A percentile compares a stretch with the other conserved stretches of the same genome.
phyloP scores from a whole-genome alignment of 805 yeast genomes.

The Zygotorulaspora danielsina region DNA sequence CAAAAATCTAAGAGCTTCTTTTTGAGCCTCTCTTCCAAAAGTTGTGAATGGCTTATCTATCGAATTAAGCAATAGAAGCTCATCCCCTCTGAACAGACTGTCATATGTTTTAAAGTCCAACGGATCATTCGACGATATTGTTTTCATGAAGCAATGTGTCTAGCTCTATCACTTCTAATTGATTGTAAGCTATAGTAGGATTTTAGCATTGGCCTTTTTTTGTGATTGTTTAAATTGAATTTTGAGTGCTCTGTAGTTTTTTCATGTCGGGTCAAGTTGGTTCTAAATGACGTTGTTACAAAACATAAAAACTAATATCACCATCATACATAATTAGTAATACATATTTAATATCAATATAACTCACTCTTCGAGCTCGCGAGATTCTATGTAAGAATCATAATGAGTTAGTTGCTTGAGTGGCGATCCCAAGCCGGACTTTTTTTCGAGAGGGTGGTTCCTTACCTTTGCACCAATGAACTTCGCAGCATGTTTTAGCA shows the following conservation, averaged over 20 bases:
- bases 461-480: constrained; percentile 72
- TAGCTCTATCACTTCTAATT: too few species aligned
- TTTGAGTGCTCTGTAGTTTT: neutral
- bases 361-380: constrained; percentile 4
- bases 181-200: too few species aligned
- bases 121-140: neutral
- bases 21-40: neutral
- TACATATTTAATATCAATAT: too few species aligned
- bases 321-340: neutral
- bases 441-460: constrained; percentile 8
- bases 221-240: neutral
- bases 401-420: constrained; percentile 10
- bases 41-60: constrained; percentile 6
- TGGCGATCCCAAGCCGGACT: constrained; percentile 3
- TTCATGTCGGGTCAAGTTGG: neutral
- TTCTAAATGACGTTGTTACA: too few species aligned
- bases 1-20: neutral
- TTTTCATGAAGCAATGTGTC: neutral
- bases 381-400: constrained; percentile 7
- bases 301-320: neutral
- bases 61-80: constrained; percentile 6
- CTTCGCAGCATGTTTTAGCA: constrained; percentile 67
- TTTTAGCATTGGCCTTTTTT: neutral
- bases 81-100: constrained; percentile 12
- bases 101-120: neutral